Conservation (phyloP, 148 eudicot species). For the Agrostemma githago region DNA sequence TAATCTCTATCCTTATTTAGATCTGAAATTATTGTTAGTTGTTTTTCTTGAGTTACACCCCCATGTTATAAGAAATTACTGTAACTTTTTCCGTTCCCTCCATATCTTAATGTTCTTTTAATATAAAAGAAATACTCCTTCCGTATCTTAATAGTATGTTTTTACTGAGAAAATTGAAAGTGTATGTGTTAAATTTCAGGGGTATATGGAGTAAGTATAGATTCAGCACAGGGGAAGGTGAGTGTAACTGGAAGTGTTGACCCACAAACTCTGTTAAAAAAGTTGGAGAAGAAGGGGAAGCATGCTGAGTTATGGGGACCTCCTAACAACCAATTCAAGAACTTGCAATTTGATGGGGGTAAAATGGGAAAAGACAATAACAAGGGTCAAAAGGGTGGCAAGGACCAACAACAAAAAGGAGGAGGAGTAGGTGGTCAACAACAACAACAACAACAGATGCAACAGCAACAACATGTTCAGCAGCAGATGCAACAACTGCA, state of each 20-base stretch:
- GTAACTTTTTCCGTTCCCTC: too few relatives aligned
- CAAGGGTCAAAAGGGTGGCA: constrained; percentile 33
- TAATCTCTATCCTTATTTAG: background rate
- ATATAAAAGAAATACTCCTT: too few relatives aligned
- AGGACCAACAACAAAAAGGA: constrained; percentile 16
- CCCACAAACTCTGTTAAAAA: constrained; percentile 51
- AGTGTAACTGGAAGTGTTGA: constrained; percentile 73
- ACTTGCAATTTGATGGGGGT: constrained; percentile 46
- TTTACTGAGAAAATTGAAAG: background rate
- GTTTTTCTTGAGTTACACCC: background rate
- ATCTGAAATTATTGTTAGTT: background rate
- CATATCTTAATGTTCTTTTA: too few relatives aligned
- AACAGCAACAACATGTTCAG: background rate
- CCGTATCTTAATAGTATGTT: background rate
- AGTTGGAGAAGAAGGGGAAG: constrained; percentile 72
- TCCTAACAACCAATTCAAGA: constrained; percentile 47
- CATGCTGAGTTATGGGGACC: constrained; percentile 75
- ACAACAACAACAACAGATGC: constrained; percentile 2
- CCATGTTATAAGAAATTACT: background rate
- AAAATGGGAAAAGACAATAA: constrained; percentile 33
- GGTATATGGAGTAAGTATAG: constrained; percentile 45
- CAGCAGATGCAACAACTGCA: constrained; percentile 22
- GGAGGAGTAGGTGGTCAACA: constrained; percentile 16
- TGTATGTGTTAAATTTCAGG: constrained; percentile 33
- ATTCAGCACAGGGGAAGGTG: constrained; percentile 76